These are phyloP conservation scores for Candida pseudofarinosa DNA, from an alignment of 805 yeast species.

Conservation along the genomic window DNA sequence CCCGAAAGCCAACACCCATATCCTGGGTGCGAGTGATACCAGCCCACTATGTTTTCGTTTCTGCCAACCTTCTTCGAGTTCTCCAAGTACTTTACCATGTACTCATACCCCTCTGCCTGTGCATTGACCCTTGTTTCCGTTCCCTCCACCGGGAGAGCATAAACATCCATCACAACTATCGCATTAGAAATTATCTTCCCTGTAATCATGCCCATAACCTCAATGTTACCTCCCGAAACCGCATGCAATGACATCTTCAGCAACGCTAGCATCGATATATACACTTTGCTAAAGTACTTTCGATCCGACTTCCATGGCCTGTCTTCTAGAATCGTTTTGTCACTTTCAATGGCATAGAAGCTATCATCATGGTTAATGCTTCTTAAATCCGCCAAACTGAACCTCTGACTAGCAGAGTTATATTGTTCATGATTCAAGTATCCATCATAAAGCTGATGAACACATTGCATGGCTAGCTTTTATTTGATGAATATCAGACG, in stretches of 20 bases:
- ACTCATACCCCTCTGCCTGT: slow-evolving; percentile 88
- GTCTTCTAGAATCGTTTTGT: slow-evolving; percentile 3
- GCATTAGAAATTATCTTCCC: slow-evolving; percentile 60
- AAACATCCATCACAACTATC: slow-evolving; percentile 74
- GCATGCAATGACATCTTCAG: slow-evolving; percentile 79
- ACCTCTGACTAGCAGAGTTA: neutral
- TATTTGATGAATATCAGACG: neutral
- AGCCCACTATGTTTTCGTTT: slow-evolving; percentile 77
- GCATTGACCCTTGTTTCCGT: slow-evolving; percentile 96
- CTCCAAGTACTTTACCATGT: slow-evolving; percentile 81
- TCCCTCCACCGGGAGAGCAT: slow-evolving; percentile 89
- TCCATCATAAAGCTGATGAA: neutral
- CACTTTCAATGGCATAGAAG: slow-evolving; percentile 1
- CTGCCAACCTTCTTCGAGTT: slow-evolving; percentile 45
- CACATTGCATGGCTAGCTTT: neutral
- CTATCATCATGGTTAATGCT: slow-evolving; percentile 1
- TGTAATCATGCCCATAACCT: slow-evolving; percentile 92
- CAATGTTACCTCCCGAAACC: slow-evolving; percentile 77
- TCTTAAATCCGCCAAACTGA: neutral
- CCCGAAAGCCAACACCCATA: slow-evolving; percentile 96
- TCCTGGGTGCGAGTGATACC: slow-evolving; percentile 98
- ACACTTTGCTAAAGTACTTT: slow-evolving; percentile 56
- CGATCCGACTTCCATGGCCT: slow-evolving; percentile 58
- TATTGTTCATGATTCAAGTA: neutral
- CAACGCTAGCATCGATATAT: slow-evolving; percentile 67